Evolutionary conservation across 768 basidiomycete genomes (phyloP).

Genomic region (Rhodotorula taiwanensis): DNA sequence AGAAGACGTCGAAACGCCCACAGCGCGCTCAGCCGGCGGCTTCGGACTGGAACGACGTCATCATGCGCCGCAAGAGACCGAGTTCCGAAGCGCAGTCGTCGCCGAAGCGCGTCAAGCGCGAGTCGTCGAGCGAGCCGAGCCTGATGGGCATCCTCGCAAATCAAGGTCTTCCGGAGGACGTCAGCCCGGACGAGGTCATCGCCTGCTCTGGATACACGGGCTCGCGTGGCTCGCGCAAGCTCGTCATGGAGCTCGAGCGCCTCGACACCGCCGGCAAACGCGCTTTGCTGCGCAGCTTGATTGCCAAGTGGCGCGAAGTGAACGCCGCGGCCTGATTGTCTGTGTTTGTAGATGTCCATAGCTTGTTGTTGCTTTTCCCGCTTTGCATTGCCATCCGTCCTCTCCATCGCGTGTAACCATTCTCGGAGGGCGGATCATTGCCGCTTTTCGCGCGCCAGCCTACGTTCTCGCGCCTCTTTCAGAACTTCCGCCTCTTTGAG

Average conservation of each 20-base stretch:
- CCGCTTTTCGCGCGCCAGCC: background rate
- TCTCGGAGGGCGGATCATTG: no score
- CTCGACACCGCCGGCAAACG: no score
- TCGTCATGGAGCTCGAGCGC: background rate
- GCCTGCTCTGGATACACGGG: background rate
- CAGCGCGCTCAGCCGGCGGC: background rate
- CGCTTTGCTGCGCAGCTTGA: no score
- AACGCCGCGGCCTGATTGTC: no score
- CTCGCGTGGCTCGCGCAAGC: background rate
- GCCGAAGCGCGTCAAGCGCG: background rate
- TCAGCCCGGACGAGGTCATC: background rate
- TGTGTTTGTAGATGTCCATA: no score
- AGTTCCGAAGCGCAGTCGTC: background rate
- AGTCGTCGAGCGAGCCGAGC: background rate
- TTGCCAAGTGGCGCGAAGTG: no score
- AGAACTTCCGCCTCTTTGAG: constrained; percentile 49
- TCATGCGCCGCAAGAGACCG: background rate
- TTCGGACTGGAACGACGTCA: background rate
- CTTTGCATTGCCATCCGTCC: no score
- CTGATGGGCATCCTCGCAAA: background rate
- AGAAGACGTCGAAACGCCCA: background rate
- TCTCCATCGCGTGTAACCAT: no score
- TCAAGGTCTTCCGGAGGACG: background rate
- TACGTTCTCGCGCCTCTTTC: constrained; percentile 1
- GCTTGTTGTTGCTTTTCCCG: no score